These are phyloP conservation scores for Dichotomopilus funicola DNA, from an alignment of 2,329 filamentous ascomycete genomes.

Conservation along the genomic window DNA sequence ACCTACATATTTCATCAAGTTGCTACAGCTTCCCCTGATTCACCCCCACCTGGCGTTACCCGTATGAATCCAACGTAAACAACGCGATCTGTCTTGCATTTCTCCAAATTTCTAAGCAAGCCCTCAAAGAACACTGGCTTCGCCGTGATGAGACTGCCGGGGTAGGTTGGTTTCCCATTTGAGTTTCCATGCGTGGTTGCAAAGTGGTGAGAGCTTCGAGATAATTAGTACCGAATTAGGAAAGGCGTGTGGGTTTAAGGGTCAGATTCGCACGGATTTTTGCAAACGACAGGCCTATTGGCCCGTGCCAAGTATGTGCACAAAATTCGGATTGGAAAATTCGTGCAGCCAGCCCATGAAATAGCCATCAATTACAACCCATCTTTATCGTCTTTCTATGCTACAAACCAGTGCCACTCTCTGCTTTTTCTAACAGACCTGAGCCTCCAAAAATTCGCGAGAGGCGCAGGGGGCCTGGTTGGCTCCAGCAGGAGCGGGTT, in stretches of 20 bases:
- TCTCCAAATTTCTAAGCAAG: too few species aligned
- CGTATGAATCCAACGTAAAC: too few species aligned
- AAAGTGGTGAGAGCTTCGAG: neutral
- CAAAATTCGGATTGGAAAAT: neutral
- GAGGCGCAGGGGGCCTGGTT: neutral
- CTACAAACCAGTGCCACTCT: constrained; percentile 3
- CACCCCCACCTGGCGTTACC: too few species aligned
- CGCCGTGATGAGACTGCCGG: too few species aligned
- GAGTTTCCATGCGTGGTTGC: too few species aligned
- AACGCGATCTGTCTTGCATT: too few species aligned
- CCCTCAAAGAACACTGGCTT: too few species aligned
- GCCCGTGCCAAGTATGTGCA: neutral
- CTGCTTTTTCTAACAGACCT: constrained; percentile 2
- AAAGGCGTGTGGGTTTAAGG: neutral
- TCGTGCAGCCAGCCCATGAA: neutral
- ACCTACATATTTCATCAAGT: too few species aligned
- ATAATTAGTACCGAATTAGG: neutral
- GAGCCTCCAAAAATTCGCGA: neutral
- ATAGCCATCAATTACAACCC: constrained; percentile 3
- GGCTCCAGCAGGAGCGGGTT: constrained; percentile 1
- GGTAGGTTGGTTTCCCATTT: too few species aligned
- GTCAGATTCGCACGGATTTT: too few species aligned
- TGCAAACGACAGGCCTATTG: neutral
- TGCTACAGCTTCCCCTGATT: too few species aligned
- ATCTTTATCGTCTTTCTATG: constrained; percentile 10